phyloP scores from a whole-genome alignment of 2,329 filamentous ascomycete genomes.

The Fusarium decemcellulare region DNA sequence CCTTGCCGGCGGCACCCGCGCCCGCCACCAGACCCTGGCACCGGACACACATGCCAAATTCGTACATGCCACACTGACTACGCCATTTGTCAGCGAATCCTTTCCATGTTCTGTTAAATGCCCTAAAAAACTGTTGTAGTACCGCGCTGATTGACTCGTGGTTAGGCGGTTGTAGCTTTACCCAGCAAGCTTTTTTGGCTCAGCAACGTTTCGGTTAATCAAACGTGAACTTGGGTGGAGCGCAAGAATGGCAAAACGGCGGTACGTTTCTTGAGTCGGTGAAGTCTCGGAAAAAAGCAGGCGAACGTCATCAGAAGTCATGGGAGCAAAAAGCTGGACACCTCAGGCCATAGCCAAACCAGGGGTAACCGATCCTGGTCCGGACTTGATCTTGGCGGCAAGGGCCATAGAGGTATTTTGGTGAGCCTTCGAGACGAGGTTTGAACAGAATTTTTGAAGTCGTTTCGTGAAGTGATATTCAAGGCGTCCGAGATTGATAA shows the following conservation, averaged over 20 bases:
- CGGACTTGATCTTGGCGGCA: conserved; percentile 1
- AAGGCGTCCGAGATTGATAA: conserved; percentile 45
- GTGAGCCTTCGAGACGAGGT: background rate
- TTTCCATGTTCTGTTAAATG: conserved; percentile 18
- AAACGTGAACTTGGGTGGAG: conserved; percentile 24
- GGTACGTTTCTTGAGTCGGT: conserved; percentile 45
- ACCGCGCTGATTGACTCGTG: conserved; percentile 25
- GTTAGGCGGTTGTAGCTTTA: conserved; percentile 12
- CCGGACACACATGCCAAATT: conserved; percentile 42
- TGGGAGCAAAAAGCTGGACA: conserved; percentile 26
- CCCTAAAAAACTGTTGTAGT: conserved; percentile 13
- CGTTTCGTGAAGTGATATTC: conserved; percentile 7
- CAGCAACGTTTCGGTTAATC: conserved; percentile 8
- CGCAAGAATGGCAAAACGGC: conserved; percentile 22
- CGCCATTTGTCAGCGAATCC: conserved; percentile 43
- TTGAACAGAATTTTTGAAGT: conserved; percentile 4
- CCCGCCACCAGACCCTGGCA: conserved; percentile 33
- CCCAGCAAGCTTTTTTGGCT: conserved; percentile 14
- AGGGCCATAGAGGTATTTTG: background rate
- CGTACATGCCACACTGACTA: conserved; percentile 33
- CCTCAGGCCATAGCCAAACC: conserved; percentile 32
- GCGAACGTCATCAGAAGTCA: conserved; percentile 35
- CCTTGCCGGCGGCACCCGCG: conserved; percentile 44
- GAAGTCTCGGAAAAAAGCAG: conserved; percentile 46
- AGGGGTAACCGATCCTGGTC: conserved; percentile 16